A percentile compares a stretch with the other conserved stretches of the same genome.
Evolutionary conservation across 352 stramenopile genomes (phyloP).

Genomic region (Elongisporangium anandrum): DNA sequence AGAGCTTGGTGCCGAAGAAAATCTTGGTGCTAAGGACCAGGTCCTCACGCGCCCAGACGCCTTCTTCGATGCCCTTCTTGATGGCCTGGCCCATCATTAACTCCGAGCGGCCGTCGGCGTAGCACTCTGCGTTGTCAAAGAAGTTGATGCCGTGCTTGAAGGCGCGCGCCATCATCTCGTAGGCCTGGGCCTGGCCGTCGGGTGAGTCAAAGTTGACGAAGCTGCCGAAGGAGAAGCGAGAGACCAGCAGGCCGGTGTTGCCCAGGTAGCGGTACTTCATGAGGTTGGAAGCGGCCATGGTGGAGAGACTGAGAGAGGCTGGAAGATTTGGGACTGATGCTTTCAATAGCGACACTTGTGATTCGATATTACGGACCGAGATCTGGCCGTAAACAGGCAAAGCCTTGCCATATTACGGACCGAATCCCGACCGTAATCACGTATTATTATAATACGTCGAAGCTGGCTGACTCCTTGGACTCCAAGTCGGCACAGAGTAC

Average conservation of each 20-base stretch:
- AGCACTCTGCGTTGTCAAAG: slow-evolving; percentile 40
- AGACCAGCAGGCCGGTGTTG: slow-evolving; percentile 33
- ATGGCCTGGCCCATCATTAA: slow-evolving; percentile 39
- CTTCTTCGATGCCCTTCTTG: slow-evolving; percentile 26
- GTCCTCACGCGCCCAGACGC: slow-evolving; percentile 31
- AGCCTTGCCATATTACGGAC: too few relatives aligned
- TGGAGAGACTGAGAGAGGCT: not conserved
- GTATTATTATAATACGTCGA: too few relatives aligned
- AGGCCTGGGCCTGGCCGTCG: slow-evolving; percentile 6
- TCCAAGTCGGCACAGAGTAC: too few relatives aligned
- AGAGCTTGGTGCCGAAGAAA: slow-evolving; percentile 25
- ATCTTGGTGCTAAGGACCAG: slow-evolving; percentile 55
- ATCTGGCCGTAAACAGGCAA: not conserved
- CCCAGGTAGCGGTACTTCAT: slow-evolving; percentile 41
- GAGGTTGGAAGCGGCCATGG: not conserved
- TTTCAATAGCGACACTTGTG: not conserved
- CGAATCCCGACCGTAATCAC: too few relatives aligned
- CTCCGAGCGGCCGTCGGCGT: slow-evolving; percentile 27
- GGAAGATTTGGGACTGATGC: not conserved
- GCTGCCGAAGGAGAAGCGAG: slow-evolving; percentile 30
- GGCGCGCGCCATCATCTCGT: slow-evolving; percentile 21
- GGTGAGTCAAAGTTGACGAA: slow-evolving; percentile 27
- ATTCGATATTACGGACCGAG: not conserved
- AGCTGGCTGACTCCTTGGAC: too few relatives aligned
- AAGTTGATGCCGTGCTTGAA: slow-evolving; percentile 48